phyloP scores from a whole-genome alignment of 495 filamentous ascomycete species.

The Lasiosphaeria hispida region DNA sequence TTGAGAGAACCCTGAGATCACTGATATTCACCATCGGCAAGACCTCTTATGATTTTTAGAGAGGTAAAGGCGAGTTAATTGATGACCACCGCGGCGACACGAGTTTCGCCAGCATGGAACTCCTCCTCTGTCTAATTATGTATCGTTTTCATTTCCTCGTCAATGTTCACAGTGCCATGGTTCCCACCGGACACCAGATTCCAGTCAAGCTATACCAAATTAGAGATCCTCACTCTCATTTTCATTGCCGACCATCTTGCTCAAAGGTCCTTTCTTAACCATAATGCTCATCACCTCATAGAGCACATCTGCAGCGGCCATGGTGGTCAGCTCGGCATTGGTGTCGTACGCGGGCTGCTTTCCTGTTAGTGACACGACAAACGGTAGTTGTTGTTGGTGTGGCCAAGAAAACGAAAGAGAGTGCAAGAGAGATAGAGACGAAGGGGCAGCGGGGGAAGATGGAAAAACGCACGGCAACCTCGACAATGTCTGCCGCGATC shows the following conservation, averaged over 20 bases:
- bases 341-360: slow-evolving; percentile 81
- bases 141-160: neutral
- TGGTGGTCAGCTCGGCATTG: slow-evolving; percentile 78
- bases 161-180: neutral
- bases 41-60: neutral
- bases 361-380: neutral
- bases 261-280: slow-evolving; percentile 57
- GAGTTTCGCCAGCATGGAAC: neutral
- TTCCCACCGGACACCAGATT: neutral
- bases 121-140: neutral
- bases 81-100: slow-evolving; percentile 2
- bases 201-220: neutral
- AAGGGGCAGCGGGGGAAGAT: no score
- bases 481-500: slow-evolving; percentile 77
- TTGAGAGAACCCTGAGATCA: neutral
- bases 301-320: slow-evolving; percentile 76
- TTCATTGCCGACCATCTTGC: slow-evolving; percentile 12
- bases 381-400: no score
- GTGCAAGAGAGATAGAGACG: neutral
- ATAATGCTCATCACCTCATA: slow-evolving; percentile 87
- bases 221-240: slow-evolving; percentile 7
- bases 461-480: slow-evolving; percentile 57
- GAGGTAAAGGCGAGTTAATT: neutral
- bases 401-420: no score
- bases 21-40: neutral